These are phyloP conservation scores for Heimioporus sp. DNA, from an alignment of 768 basidiomycete genomes.

Conservation along the genomic window DNA sequence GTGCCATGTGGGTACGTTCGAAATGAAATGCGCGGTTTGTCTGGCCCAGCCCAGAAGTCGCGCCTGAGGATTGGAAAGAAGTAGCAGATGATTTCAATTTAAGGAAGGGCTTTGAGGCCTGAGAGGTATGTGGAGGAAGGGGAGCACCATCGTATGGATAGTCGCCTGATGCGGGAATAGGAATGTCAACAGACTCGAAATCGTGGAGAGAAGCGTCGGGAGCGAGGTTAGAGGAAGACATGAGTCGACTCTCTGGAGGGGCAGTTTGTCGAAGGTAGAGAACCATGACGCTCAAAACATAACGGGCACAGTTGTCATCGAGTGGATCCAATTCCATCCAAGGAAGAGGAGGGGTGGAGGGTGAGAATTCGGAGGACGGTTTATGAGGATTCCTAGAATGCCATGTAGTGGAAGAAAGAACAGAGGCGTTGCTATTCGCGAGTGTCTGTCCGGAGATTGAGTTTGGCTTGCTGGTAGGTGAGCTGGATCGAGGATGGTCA, in stretches of 20 bases:
- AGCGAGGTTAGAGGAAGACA: slow-evolving; percentile 58
- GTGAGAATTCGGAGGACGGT: slow-evolving; percentile 40
- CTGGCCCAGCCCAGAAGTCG: slow-evolving; percentile 24
- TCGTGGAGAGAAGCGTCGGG: slow-evolving; percentile 69
- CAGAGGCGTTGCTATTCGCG: slow-evolving; percentile 33
- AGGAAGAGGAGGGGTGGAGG: slow-evolving; percentile 34
- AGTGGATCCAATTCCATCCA: slow-evolving; percentile 69
- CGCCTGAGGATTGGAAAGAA: slow-evolving; percentile 41
- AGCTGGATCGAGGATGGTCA: slow-evolving; percentile 39
- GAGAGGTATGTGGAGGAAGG: slow-evolving; percentile 43
- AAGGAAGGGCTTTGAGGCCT: slow-evolving; percentile 29
- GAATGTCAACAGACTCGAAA: slow-evolving; percentile 57
- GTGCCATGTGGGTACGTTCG: slow-evolving; percentile 62
- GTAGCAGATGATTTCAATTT: slow-evolving; percentile 37
- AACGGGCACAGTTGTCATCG: slow-evolving; percentile 79
- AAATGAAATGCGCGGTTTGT: slow-evolving; percentile 38
- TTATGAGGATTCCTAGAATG: slow-evolving; percentile 32
- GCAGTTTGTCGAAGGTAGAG: slow-evolving; percentile 76
- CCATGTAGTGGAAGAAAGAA: slow-evolving; percentile 27
- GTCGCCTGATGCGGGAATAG: slow-evolving; percentile 23
- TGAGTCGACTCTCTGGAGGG: slow-evolving; percentile 50
- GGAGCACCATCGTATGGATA: slow-evolving; percentile 16
- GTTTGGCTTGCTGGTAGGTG: slow-evolving; percentile 40
- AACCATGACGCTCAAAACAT: slow-evolving; percentile 79
- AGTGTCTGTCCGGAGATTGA: slow-evolving; percentile 31